These are phyloP conservation scores for Phialophora tarda DNA, from an alignment of 2,329 filamentous ascomycete genomes.

Conservation along the genomic window DNA sequence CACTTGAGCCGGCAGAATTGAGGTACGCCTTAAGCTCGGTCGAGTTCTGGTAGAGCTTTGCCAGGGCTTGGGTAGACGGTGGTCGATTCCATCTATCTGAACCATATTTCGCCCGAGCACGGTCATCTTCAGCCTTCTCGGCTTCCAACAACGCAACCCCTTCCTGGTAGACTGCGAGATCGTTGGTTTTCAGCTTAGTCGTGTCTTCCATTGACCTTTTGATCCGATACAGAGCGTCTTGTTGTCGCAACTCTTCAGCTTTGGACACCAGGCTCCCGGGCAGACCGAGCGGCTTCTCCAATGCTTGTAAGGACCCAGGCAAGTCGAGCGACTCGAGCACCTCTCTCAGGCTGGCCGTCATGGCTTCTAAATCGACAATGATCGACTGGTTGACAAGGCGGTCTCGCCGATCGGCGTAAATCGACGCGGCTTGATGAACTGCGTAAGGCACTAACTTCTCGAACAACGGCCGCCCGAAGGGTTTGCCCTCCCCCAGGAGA, in stretches of 20 bases:
- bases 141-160: constrained; percentile 76
- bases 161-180: constrained; percentile 79
- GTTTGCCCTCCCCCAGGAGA: constrained; percentile 76
- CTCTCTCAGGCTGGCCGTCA: constrained; percentile 81
- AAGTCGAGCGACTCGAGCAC: constrained; percentile 81
- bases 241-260: constrained; percentile 90
- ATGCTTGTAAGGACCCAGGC: constrained; percentile 87
- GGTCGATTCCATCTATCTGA: constrained; percentile 82
- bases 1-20: constrained; percentile 69
- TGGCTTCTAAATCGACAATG: constrained; percentile 78
- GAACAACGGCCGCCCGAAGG: constrained; percentile 85
- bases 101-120: constrained; percentile 76
- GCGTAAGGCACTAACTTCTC: constrained; percentile 92
- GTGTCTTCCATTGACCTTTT: constrained; percentile 85
- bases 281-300: constrained; percentile 91
- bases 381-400: constrained; percentile 88
- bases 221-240: constrained; percentile 79
- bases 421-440: constrained; percentile 91
- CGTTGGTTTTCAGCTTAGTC: constrained; percentile 82
- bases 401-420: constrained; percentile 90
- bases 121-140: constrained; percentile 83
- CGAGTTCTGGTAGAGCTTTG: constrained; percentile 75
- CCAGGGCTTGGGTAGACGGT: constrained; percentile 70
- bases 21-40: constrained; percentile 87
- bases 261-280: constrained; percentile 85